Evolutionary conservation across 352 stramenopile species (phyloP).

Genomic region (Phytophthora tentaculata): DNA sequence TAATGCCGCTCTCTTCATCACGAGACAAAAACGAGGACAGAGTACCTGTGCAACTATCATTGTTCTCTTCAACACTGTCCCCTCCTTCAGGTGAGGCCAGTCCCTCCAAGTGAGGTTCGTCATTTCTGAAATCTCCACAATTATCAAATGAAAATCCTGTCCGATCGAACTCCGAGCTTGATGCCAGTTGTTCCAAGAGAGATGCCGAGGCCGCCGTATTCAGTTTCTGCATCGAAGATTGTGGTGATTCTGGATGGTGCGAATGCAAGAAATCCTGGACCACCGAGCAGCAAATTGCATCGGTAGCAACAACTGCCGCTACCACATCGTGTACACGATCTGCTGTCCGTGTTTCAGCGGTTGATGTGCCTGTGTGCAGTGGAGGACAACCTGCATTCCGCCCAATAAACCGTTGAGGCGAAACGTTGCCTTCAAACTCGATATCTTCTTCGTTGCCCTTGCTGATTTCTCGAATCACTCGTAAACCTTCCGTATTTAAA

Average conservation of each 20-base stretch:
- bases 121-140: not conserved
- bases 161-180: constrained; percentile 37
- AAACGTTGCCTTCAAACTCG: not conserved
- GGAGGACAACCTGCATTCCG: constrained; percentile 18
- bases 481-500: not conserved
- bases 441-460: not conserved
- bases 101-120: constrained; percentile 4
- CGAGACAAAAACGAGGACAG: not conserved
- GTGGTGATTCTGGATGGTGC: not conserved
- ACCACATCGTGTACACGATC: constrained; percentile 28
- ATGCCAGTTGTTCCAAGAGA: constrained; percentile 32
- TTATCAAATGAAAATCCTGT: constrained; percentile 2
- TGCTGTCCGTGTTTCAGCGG: not conserved
- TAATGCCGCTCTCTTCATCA: constrained; percentile 12
- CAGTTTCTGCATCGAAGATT: not conserved
- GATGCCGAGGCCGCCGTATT: constrained; percentile 6
- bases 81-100: constrained; percentile 14
- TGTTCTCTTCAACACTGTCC: not conserved
- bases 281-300: constrained; percentile 54
- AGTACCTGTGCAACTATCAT: too few relatives aligned
- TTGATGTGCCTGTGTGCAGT: constrained; percentile 6
- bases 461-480: not conserved
- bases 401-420: not conserved
- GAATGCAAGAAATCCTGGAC: constrained; percentile 49
- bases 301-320: constrained; percentile 28